Base-by-base conservation (phyloP, 1,139 yeast genomes). In the Arxiozyma slooffiae region DNA sequence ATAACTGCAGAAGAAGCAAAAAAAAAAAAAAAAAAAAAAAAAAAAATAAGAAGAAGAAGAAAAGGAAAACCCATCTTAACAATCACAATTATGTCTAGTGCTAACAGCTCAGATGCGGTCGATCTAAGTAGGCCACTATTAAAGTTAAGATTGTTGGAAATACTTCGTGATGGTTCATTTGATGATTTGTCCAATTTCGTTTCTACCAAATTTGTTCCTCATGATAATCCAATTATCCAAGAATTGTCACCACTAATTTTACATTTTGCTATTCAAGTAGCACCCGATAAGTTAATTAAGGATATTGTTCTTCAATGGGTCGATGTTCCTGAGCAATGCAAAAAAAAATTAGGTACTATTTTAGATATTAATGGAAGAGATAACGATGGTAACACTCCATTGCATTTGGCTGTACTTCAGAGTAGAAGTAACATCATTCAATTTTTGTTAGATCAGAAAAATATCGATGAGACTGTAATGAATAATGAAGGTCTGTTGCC, bases 211-310 rank as follows among this genome's bases (percentile, higher is more conserved):
- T 61, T 63, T 44, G 52, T 51, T 38, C 62, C 64, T 8, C 42
- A 39, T 20, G 54, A 55, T 26, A 57, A 61, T 38, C 70, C 75
- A 17, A 80, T 75, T 45, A 66, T 67, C 4, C 53, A 55, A 5
- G 61, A 61, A 18, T 65, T 69, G 21, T 62, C 68, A 47, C 64
- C 66, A 41, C 62, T 70, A 16, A 68, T 82, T 16, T 73, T 90
- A 30, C 88, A 86, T 63, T 80, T 83, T 60, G 96, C 97, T 0
- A 96, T 89, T 2, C 97, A 90, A 66, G 92, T 88, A 8, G 88
- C 95, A 0, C 80, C 94, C 0, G 69, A 82, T 20, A 68, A 77
- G 16, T 68, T 79, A 24, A 69, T 82, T 30, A 72, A 65, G 46
- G 63, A 63, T 3, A 57, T 72, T 18, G 58, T 72, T 4, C 41